Evolutionary conservation across 306 rosid species (phyloP), one percentile per base, ranked within the genome.

Genomic region (Fagus crenata): DNA sequence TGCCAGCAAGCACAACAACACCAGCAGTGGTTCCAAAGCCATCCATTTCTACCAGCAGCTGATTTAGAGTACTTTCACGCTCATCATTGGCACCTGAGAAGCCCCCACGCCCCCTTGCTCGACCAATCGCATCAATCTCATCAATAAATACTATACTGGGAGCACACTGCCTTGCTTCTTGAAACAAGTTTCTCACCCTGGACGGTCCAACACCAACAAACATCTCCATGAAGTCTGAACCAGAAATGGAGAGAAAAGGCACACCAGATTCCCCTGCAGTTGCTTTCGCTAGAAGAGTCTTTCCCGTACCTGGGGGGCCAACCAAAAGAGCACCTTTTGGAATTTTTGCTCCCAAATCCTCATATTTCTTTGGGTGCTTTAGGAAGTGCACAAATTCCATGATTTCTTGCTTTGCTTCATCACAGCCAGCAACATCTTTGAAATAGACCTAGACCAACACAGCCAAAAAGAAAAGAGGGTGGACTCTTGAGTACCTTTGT

Each of bases 321-420:
- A 92, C 97, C 78, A 95, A 81, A 73, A 95, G 93, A 72, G 97
- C 98, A 67, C 98, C 98, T 83, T 95, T 95, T 3, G 98, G 98
- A 69, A 95, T 90, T 87, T 90, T 95, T 2, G 98, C 98, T 67
- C 98, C 98, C 74, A 95, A 85, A 18, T 92, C 97, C 85, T 95
- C 98, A 13, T 95, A 92, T 69, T 95, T 95, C 81, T 87, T 92
- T 28, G 98, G 98, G 77, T 87, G 88, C 90, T 95, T 92, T 42
- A 95, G 92, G 80, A 95, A 95, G 80, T 95, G 98, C 72, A 95
- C 98, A 77, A 95, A 95, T 84, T 95, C 98, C 97, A 95, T 95
- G 72, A 95, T 87, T 83, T 95, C 98, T 79, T 87, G 91, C 78
- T 95, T 95, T 67, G 98, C 98, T 85, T 95, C 98, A 64, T 95